These are phyloP conservation scores for Pyronema domesticum DNA, from an alignment of 495 filamentous ascomycete genomes.

Conservation along the genomic window DNA sequence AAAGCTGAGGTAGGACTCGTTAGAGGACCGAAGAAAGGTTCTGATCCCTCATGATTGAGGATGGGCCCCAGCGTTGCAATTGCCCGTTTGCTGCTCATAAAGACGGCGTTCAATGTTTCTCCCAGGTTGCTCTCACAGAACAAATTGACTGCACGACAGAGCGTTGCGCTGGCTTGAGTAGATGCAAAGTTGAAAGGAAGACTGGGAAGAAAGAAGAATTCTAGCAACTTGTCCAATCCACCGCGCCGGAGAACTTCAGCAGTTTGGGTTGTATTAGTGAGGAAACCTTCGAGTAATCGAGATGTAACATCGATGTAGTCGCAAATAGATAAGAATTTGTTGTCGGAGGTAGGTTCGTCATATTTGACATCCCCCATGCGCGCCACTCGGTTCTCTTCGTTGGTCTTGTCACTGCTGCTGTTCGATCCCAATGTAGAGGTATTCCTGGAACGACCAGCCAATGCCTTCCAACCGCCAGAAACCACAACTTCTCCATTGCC, in stretches of 20 bases:
- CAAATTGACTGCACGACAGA: slow-evolving; percentile 56
- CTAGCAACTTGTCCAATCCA: slow-evolving; percentile 68
- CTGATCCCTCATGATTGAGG: slow-evolving; percentile 31
- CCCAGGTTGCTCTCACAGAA: slow-evolving; percentile 72
- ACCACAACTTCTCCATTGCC: slow-evolving; percentile 33
- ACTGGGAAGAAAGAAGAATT: slow-evolving; percentile 62
- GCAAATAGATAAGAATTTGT: slow-evolving; percentile 29
- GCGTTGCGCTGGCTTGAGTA: slow-evolving; percentile 41
- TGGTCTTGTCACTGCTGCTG: slow-evolving; percentile 27
- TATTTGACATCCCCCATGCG: slow-evolving; percentile 32
- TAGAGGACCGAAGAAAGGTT: slow-evolving; percentile 50
- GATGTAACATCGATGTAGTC: slow-evolving; percentile 59
- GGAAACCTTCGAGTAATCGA: slow-evolving; percentile 60
- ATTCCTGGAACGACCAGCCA: slow-evolving; percentile 20
- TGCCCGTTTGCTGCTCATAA: slow-evolving; percentile 51
- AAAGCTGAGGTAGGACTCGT: slow-evolving; percentile 26
- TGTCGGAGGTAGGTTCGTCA: slow-evolving; percentile 20
- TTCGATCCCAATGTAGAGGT: slow-evolving; percentile 17
- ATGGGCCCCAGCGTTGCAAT: slow-evolving; percentile 51
- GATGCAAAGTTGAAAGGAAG: slow-evolving; percentile 58
- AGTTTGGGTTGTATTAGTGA: slow-evolving; percentile 59
- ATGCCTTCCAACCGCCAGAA: slow-evolving; percentile 31
- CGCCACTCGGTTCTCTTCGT: slow-evolving; percentile 35
- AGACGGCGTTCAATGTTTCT: slow-evolving; percentile 58
- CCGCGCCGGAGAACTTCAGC: slow-evolving; percentile 56